Conservation (phyloP, 1,284 basidiomycete species). For the Violaceomyces palustris region DNA sequence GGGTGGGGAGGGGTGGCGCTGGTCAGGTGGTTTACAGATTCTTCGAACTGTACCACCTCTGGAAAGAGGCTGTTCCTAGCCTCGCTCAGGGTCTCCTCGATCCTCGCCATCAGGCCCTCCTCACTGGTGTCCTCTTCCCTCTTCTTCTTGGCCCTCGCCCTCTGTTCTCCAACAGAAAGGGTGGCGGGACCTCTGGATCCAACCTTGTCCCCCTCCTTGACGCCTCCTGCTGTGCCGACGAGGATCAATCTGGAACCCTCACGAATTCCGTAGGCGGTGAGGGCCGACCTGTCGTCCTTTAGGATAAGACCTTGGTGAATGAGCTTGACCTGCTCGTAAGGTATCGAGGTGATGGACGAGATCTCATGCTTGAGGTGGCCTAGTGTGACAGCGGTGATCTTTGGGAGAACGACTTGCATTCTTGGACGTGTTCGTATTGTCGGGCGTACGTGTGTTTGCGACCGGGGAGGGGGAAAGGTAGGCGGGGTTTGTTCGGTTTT, state of each 20-base stretch:
- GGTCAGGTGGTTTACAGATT: too few species aligned
- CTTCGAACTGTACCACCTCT: constrained; percentile 36
- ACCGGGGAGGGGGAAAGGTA: background rate
- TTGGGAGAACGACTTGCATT: constrained; percentile 29
- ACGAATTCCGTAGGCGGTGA: constrained; percentile 33
- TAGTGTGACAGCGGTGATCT: constrained; percentile 23
- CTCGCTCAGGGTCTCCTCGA: constrained; percentile 25
- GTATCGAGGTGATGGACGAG: constrained; percentile 35
- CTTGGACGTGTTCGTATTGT: constrained; percentile 4
- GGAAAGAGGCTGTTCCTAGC: constrained; percentile 35
- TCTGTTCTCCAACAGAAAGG: constrained; percentile 21
- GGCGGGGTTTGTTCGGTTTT: too few species aligned
- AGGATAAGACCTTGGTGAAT: constrained; percentile 41
- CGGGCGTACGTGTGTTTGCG: background rate
- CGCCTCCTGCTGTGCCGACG: constrained; percentile 20
- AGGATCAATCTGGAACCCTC: constrained; percentile 43
- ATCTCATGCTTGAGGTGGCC: constrained; percentile 41
- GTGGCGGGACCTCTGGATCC: constrained; percentile 17
- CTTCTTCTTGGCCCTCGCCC: constrained; percentile 21
- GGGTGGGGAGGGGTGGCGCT: too few species aligned
- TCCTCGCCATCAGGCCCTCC: constrained; percentile 27
- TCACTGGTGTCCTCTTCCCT: constrained; percentile 25
- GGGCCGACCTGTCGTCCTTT: constrained; percentile 39
- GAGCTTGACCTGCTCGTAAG: constrained; percentile 38
- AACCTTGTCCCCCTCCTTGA: constrained; percentile 18